Evolutionary conservation across 768 basidiomycete species (phyloP).

Genomic region (Rhizopogon salebrosus): DNA sequence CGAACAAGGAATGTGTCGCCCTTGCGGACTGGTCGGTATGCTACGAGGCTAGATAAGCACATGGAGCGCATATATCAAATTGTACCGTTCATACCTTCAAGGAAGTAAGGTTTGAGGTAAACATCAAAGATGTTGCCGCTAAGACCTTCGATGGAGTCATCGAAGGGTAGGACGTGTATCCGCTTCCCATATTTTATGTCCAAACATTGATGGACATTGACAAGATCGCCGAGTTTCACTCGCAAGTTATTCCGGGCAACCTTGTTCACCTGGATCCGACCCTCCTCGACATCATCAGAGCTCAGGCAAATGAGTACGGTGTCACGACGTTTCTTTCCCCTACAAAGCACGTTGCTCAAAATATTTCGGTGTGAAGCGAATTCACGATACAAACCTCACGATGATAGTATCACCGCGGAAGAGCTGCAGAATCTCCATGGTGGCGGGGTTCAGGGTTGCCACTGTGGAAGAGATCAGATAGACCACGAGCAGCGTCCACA

Average conservation of each 20-base stretch:
- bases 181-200: conserved; percentile 99
- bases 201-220: conserved; percentile 91
- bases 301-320: conserved; percentile 96
- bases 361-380: background rate
- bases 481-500: conserved; percentile 8
- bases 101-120: conserved; percentile 98
- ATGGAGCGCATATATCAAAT: background rate
- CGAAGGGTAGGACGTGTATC: conserved; percentile 94
- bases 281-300: conserved; percentile 96
- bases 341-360: conserved; percentile 22
- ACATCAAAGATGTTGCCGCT: conserved; percentile 99
- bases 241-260: conserved; percentile 99
- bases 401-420: conserved; percentile 98
- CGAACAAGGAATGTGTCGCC: conserved; percentile 99
- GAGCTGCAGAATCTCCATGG: conserved; percentile 90
- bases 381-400: conserved; percentile 55
- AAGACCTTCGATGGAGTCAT: conserved; percentile 96
- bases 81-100: conserved; percentile 61
- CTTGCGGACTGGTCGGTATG: conserved; percentile 93
- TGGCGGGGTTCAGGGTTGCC: conserved; percentile 91
- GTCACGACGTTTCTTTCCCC: conserved; percentile 96
- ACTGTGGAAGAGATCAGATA: conserved; percentile 39
- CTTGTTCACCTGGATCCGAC: conserved; percentile 98
- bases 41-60: conserved; percentile 28
- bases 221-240: conserved; percentile 95